A percentile compares a stretch with the other conserved stretches of the same genome.
Conservation (phyloP, 768 basidiomycete species). For the Trametes cingulata region DNA sequence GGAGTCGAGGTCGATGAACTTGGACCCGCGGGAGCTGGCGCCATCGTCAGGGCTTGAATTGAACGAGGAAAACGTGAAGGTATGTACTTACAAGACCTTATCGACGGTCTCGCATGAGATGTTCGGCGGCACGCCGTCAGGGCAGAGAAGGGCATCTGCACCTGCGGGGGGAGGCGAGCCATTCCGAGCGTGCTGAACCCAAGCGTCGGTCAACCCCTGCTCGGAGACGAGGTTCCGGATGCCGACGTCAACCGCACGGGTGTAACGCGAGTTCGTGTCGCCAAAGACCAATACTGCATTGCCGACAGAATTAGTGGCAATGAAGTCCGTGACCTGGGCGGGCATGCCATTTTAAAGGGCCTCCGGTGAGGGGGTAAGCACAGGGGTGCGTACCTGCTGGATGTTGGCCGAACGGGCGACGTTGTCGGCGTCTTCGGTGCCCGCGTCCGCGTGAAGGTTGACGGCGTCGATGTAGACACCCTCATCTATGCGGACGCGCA, state of each 20-base stretch:
- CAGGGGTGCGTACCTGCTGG: not conserved
- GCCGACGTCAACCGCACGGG: conserved; percentile 5
- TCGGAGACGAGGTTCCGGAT: conserved; percentile 4
- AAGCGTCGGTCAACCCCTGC: conserved; percentile 8
- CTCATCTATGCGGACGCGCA: conserved; percentile 3
- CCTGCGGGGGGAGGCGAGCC: not conserved
- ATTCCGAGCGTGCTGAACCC: conserved; percentile 3
- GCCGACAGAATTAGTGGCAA: not conserved
- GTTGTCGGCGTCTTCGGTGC: conserved; percentile 10
- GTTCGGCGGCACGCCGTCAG: not conserved
- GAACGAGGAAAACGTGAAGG: not conserved
- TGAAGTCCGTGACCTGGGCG: not conserved
- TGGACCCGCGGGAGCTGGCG: not conserved
- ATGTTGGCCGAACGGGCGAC: conserved; percentile 7
- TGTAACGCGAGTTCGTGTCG: conserved; percentile 13
- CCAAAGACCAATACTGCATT: conserved; percentile 9
- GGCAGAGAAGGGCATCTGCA: conserved; percentile 2
- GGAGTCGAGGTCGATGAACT: not conserved
- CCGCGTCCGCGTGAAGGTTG: conserved; percentile 12
- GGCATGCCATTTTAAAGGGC: not conserved
- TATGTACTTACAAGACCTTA: conserved; percentile 1
- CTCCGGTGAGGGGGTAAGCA: not conserved
- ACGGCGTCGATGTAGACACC: conserved; percentile 2
- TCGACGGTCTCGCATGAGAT: conserved; percentile 13
- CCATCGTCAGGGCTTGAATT: not conserved